A percentile compares a stretch with the other conserved stretches of the same genome.
Evolutionary conservation across 768 basidiomycete species (phyloP).

Genomic region (Clitopilus hobsonii): DNA sequence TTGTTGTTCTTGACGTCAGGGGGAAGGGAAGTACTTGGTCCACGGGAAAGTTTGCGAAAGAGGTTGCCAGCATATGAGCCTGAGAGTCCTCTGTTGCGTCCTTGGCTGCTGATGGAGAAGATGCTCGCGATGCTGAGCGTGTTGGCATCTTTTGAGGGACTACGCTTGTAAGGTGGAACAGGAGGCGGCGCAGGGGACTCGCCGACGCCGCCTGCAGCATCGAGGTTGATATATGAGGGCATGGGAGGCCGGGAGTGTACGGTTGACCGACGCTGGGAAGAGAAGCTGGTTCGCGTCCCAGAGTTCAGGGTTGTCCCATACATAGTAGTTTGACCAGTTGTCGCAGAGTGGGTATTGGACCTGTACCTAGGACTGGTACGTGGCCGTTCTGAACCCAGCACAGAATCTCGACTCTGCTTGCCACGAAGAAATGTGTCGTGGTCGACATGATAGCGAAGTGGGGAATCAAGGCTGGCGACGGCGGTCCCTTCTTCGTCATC

Average conservation of each 20-base stretch:
- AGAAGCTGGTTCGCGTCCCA: constrained; percentile 29
- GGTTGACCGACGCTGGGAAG: constrained; percentile 28
- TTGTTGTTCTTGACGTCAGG: background rate
- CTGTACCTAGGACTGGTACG: constrained; percentile 21
- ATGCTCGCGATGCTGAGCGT: constrained; percentile 45
- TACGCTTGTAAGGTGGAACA: constrained; percentile 21
- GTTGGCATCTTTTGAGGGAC: constrained; percentile 23
- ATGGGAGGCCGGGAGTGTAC: constrained; percentile 26
- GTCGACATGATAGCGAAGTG: constrained; percentile 21
- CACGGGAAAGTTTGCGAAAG: constrained; percentile 3
- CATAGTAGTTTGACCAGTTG: constrained; percentile 36
- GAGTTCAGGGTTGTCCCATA: constrained; percentile 18
- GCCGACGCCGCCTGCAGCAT: constrained; percentile 56
- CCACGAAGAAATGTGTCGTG: constrained; percentile 11
- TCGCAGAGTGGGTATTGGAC: constrained; percentile 28
- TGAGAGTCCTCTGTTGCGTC: constrained; percentile 1
- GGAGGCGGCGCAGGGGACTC: constrained; percentile 50
- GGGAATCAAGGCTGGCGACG: constrained; percentile 18
- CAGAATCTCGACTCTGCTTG: constrained; percentile 11
- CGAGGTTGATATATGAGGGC: constrained; percentile 40
- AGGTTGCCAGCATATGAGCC: constrained; percentile 2
- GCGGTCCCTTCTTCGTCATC: constrained; percentile 24
- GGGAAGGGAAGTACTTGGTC: background rate
- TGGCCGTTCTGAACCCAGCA: constrained; percentile 6
- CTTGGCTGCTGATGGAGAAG: constrained; percentile 40